These are phyloP conservation scores for Euphorbia tirucalli DNA, from an alignment of 345 rosid genomes.

Conservation along the genomic window DNA sequence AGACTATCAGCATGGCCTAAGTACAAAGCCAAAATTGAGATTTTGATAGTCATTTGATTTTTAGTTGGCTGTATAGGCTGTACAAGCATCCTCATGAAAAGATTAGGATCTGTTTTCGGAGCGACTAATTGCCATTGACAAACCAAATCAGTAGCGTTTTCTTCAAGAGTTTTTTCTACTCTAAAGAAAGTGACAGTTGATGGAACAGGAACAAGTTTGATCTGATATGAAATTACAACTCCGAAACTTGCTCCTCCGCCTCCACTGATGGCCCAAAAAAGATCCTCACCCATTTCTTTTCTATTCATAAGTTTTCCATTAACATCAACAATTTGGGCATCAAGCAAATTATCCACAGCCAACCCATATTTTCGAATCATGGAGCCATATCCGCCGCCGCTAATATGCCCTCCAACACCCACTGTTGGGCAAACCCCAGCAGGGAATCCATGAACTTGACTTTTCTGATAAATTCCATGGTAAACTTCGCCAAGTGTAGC, in stretches of 20 bases:
- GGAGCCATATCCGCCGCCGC: slow-evolving; percentile 64
- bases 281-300: slow-evolving; percentile 54
- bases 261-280: slow-evolving; percentile 61
- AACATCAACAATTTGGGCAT: slow-evolving; percentile 60
- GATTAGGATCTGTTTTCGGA: slow-evolving; percentile 40
- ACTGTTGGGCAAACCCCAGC: slow-evolving; percentile 68
- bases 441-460: slow-evolving; percentile 46
- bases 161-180: slow-evolving; percentile 28
- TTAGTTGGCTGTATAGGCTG: slow-evolving; percentile 42
- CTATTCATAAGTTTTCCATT: slow-evolving; percentile 43
- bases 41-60: slow-evolving; percentile 14
- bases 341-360: slow-evolving; percentile 44
- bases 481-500: slow-evolving; percentile 56
- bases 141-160: slow-evolving; percentile 28
- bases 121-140: slow-evolving; percentile 51
- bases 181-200: slow-evolving; percentile 49
- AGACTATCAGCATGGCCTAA: slow-evolving; percentile 24
- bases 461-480: slow-evolving; percentile 40
- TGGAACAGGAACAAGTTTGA: slow-evolving; percentile 54
- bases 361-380: slow-evolving; percentile 55
- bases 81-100: slow-evolving; percentile 66
- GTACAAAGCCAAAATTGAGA: slow-evolving; percentile 8
- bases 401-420: slow-evolving; percentile 63
- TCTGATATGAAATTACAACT: slow-evolving; percentile 45
- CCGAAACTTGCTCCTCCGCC: slow-evolving; percentile 64